Percentiles rank a stretch among this genome's conserved stretches.
Evolutionary conservation across 306 rosid species (phyloP).

Genomic region (Datisca glomerata): DNA sequence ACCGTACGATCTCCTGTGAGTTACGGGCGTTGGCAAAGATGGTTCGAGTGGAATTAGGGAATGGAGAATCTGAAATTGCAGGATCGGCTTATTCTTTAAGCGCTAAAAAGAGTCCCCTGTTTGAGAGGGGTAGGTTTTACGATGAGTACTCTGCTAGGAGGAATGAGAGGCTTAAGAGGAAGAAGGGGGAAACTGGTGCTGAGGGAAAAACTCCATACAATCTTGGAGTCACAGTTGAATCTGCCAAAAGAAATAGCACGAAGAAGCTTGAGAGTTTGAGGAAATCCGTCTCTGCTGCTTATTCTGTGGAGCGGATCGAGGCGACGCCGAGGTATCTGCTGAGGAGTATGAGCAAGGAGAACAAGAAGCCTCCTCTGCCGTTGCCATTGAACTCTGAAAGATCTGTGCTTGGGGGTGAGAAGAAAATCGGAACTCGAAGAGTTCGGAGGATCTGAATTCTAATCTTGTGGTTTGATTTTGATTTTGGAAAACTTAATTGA

Average conservation of each 20-base stretch:
- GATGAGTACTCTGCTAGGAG: constrained; percentile 79
- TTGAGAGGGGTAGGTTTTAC: constrained; percentile 71
- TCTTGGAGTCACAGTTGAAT: constrained; percentile 69
- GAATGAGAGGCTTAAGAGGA: constrained; percentile 76
- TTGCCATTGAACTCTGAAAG: constrained; percentile 24
- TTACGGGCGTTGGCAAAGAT: constrained; percentile 39
- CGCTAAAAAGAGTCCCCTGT: constrained; percentile 18
- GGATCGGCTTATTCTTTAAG: constrained; percentile 1
- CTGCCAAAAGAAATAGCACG: constrained; percentile 40
- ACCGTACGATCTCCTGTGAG: constrained; percentile 59
- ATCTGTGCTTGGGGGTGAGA: constrained; percentile 15
- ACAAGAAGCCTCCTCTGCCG: constrained; percentile 61
- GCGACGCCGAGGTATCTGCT: constrained; percentile 80
- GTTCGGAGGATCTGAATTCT: constrained; percentile 27
- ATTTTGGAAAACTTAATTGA: too few species aligned
- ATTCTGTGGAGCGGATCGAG: constrained; percentile 23
- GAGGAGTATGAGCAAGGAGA: constrained; percentile 75
- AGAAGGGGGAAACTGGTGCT: constrained; percentile 21
- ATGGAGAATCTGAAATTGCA: constrained; percentile 8
- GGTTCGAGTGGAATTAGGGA: constrained; percentile 42
- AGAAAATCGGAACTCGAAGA: constrained; percentile 26
- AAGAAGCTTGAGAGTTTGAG: constrained; percentile 50
- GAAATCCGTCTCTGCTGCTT: constrained; percentile 65
- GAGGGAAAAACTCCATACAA: constrained; percentile 17
- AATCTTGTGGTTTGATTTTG: too few species aligned